Conservation (phyloP, 306 rosid genomes). For the Luffa aegyptiaca region DNA sequence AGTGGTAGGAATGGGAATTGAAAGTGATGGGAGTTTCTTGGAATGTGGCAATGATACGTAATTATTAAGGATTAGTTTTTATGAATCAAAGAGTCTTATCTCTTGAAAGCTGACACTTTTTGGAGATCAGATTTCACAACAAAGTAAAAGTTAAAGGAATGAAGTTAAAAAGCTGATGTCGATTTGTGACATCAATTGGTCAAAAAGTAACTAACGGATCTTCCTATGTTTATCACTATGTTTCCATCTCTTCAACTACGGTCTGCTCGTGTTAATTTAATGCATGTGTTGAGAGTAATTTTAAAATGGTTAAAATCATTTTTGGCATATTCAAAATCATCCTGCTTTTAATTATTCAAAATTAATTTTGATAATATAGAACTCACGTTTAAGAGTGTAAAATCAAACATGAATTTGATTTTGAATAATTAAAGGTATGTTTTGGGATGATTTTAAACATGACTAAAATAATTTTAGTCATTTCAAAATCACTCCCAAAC, state of each 20-base stretch:
- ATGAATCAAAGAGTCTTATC: background rate
- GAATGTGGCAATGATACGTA: background rate
- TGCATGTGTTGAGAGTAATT: too few relatives aligned
- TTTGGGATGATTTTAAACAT: too few relatives aligned
- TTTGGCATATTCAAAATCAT: too few relatives aligned
- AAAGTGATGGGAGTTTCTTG: background rate
- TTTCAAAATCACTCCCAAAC: too few relatives aligned
- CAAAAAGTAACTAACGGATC: background rate
- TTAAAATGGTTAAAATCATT: too few relatives aligned
- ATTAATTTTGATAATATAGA: too few relatives aligned
- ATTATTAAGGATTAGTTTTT: background rate
- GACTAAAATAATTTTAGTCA: too few relatives aligned
- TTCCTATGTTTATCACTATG: background rate
- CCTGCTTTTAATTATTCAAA: too few relatives aligned
- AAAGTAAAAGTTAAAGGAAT: background rate
- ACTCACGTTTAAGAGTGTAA: too few relatives aligned
- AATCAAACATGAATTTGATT: too few relatives aligned
- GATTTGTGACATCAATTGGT: background rate
- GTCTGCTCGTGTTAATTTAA: too few relatives aligned
- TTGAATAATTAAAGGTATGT: too few relatives aligned
- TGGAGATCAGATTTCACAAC: background rate
- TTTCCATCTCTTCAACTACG: background rate
- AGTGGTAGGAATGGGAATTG: background rate
- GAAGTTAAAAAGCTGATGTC: background rate
- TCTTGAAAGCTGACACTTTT: background rate